A percentile compares a stretch with the other conserved stretches of the same genome.
These are phyloP conservation scores for Botryosphaeria dothidea DNA, from an alignment of 2,329 filamentous ascomycete genomes.

Conservation along the genomic window DNA sequence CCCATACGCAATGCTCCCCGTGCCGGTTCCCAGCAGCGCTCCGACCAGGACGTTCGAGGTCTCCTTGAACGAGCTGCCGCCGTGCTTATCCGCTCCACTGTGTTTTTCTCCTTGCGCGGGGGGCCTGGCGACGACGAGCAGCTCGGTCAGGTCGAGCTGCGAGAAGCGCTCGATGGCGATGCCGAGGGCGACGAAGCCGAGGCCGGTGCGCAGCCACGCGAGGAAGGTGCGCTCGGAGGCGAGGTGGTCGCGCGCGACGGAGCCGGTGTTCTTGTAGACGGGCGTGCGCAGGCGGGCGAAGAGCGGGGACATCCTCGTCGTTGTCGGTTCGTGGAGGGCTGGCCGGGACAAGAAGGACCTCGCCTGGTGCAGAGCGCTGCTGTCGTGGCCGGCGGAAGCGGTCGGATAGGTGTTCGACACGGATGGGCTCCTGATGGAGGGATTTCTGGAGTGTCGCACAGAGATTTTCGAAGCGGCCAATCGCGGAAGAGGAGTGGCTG, in stretches of 20 bases:
- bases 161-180: conserved; percentile 46
- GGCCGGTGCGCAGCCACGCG: conserved; percentile 53
- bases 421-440: too few relatives aligned
- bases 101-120: conserved; percentile 37
- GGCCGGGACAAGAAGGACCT: too few relatives aligned
- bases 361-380: too few relatives aligned
- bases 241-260: conserved; percentile 54
- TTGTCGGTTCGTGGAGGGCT: too few relatives aligned
- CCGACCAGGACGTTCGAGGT: conserved; percentile 29
- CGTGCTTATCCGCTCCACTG: conserved; percentile 9
- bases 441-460: too few relatives aligned
- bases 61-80: not conserved
- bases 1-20: conserved; percentile 50
- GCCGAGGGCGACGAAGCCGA: conserved; percentile 55
- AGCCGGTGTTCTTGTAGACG: conserved; percentile 48
- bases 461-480: too few relatives aligned
- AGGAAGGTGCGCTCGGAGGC: conserved; percentile 57
- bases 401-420: too few relatives aligned
- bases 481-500: not conserved
- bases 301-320: conserved; percentile 19
- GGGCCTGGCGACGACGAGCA: conserved; percentile 23
- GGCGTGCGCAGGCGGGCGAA: conserved; percentile 20
- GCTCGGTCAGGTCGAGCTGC: conserved; percentile 44
- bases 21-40: conserved; percentile 47
- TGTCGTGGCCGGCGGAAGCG: too few relatives aligned